phyloP scores from a whole-genome alignment of 2,329 filamentous ascomycete genomes.

The Talaromyces pinophilus region DNA sequence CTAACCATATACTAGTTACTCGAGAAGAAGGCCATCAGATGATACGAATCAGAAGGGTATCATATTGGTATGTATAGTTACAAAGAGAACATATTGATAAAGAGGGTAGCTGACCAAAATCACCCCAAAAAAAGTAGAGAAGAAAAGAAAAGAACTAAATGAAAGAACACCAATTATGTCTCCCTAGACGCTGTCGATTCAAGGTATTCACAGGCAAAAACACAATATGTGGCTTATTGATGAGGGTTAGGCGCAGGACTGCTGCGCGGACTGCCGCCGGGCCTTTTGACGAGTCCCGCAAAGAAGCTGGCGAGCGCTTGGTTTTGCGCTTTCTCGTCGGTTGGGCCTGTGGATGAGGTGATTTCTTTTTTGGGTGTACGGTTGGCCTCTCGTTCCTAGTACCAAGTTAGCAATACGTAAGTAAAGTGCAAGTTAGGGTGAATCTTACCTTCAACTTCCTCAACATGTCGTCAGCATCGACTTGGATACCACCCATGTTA shows the following conservation, averaged over 20 bases:
- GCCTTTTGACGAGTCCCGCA: slow-evolving; percentile 58
- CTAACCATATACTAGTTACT: background rate
- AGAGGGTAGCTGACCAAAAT: slow-evolving; percentile 2
- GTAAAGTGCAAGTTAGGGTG: background rate
- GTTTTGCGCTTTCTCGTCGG: slow-evolving; percentile 57
- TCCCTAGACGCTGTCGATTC: slow-evolving; percentile 5
- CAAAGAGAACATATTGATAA: slow-evolving; percentile 18
- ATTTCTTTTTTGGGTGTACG: slow-evolving; percentile 41
- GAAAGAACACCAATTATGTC: slow-evolving; percentile 12
- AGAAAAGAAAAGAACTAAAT: slow-evolving; percentile 10
- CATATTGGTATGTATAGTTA: slow-evolving; percentile 25
- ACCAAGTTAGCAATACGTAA: slow-evolving; percentile 16
- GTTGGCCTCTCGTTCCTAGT: slow-evolving; percentile 48
- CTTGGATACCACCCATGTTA: slow-evolving; percentile 96
- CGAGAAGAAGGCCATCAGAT: background rate
- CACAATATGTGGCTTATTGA: slow-evolving; percentile 1
- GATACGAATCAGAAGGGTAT: slow-evolving; percentile 25
- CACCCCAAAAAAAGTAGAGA: background rate
- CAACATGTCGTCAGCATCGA: slow-evolving; percentile 91
- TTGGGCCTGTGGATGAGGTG: slow-evolving; percentile 32
- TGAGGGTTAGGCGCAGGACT: slow-evolving; percentile 33
- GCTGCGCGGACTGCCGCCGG: slow-evolving; percentile 40
- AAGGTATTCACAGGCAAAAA: slow-evolving; percentile 5
- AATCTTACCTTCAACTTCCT: slow-evolving; percentile 72
- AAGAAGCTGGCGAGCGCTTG: slow-evolving; percentile 64